These are phyloP conservation scores for Cynanchum wilfordii DNA, from an alignment of 257 asterid genomes.

Conservation along the genomic window DNA sequence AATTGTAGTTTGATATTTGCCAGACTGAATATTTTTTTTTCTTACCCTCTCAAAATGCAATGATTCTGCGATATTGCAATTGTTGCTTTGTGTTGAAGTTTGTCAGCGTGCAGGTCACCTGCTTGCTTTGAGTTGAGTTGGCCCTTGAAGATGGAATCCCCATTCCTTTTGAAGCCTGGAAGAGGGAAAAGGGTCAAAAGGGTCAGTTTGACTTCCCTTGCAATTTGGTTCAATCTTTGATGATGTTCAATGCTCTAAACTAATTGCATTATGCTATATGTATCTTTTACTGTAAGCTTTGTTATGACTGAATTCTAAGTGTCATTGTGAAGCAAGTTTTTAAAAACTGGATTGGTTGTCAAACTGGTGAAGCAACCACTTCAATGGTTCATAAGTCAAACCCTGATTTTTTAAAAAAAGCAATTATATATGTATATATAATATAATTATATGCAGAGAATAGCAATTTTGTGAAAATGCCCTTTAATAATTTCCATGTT, in stretches of 20 bases:
- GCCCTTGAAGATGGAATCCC: slow-evolving; percentile 68
- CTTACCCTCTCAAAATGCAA: neutral
- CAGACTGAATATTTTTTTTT: neutral
- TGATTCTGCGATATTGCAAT: neutral
- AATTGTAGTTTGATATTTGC: neutral
- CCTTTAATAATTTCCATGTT: too few relatives aligned
- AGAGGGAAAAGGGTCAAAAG: slow-evolving; percentile 88
- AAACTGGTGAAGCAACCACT: too few relatives aligned
- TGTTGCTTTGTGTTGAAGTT: slow-evolving; percentile 5
- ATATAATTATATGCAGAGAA: too few relatives aligned
- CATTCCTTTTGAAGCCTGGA: slow-evolving; percentile 57
- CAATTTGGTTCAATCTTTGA: neutral
- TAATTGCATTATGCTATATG: neutral
- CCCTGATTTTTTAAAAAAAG: too few relatives aligned
- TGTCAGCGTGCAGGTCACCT: slow-evolving; percentile 60
- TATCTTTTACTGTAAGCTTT: neutral
- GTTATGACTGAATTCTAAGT: neutral
- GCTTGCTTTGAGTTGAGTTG: slow-evolving; percentile 81
- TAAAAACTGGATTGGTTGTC: too few relatives aligned
- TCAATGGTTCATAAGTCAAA: too few relatives aligned
- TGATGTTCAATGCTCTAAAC: neutral
- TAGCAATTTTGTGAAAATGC: too few relatives aligned
- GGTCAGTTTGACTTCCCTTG: slow-evolving; percentile 41
- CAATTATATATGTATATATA: too few relatives aligned
- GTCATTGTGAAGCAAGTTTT: neutral